Evolutionary conservation across 768 basidiomycete genomes (phyloP), one percentile per base, ranked within the genome.

Genomic region (Boletus sp.): DNA sequence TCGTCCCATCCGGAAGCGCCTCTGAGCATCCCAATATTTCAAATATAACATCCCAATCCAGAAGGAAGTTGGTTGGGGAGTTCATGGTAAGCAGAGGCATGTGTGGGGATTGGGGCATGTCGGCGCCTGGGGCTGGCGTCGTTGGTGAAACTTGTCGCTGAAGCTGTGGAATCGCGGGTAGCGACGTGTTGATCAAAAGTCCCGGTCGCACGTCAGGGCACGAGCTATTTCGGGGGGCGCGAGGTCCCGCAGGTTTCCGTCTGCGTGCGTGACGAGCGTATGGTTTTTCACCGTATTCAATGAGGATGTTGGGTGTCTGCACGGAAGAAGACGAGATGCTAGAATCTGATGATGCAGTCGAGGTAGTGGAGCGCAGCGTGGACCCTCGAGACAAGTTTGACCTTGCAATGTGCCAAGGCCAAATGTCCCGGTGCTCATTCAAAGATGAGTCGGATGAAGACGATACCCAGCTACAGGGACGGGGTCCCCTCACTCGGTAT

Each of bases 21-120:
- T 57, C 39, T 13, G 62, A 57, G 38, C 54, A 60, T 23, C 53
- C 68, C 38, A 70, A 44, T 23, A 65, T 29, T n/a, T 70, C 65
- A 39, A 72, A 70, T 55, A 70, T 70, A 15, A 32, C 50, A 42
- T 70, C 70, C 69, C 69, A 70, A 40, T 70, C 70, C 11, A 70
- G 50, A 17, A 47, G 64, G 15, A 54, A 61, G 30, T 65, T 56
- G 37, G 57, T 54, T 0, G 66, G 59, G 7, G 69, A 56, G 21
- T 10, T 51, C 23, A 51, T 4, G 19, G 47, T 8, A 13, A 42
- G 32, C 23, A 59, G 50, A 32, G 58, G 55, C 2, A 47, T 34
- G 4, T 54, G 43, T 34, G 59, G 34, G 10, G 46, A 50, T 2
- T 42, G 53, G 21, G 25, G 37, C 0, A 46, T 40, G 13, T 49